These are phyloP conservation scores for Capniomyces stellatus DNA, from an alignment of 371 early-diverging fungal species.

Conservation along the genomic window DNA sequence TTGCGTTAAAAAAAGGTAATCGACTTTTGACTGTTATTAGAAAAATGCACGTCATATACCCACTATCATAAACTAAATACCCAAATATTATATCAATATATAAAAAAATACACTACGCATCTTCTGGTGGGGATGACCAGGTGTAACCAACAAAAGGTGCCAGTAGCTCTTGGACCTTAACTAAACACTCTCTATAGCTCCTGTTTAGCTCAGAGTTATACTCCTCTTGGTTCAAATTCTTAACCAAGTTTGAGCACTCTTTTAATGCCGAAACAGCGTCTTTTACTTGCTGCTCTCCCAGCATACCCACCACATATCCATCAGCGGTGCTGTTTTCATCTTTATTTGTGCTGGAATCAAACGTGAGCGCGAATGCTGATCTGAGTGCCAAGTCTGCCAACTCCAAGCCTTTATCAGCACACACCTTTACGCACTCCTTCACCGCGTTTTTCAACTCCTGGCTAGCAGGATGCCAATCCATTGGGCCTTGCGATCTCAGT, in stretches of 20 bases:
- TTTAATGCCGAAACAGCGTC: constrained; percentile 29
- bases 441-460: constrained; percentile 33
- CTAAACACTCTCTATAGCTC: constrained; percentile 4
- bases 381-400: constrained; percentile 42
- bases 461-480: constrained; percentile 63
- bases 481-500: constrained; percentile 32
- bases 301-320: constrained; percentile 46
- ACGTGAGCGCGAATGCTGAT: constrained; percentile 32
- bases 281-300: constrained; percentile 38
- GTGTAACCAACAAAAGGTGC: constrained; percentile 15
- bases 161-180: constrained; percentile 5
- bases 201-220: constrained; percentile 7
- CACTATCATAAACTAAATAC: too few species aligned
- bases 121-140: constrained; percentile 17
- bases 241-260: not conserved
- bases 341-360: not conserved
- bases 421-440: constrained; percentile 24
- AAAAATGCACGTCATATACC: too few species aligned
- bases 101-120: constrained; percentile 13
- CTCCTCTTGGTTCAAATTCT: constrained; percentile 2
- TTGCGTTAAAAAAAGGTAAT: too few species aligned
- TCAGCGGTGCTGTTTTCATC: constrained; percentile 17
- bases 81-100: too few species aligned
- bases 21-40: too few species aligned
- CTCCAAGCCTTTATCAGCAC: constrained; percentile 21